phyloP scores from a whole-genome alignment of 2,329 filamentous ascomycete species.

The Mycosphaerella arachidis region DNA sequence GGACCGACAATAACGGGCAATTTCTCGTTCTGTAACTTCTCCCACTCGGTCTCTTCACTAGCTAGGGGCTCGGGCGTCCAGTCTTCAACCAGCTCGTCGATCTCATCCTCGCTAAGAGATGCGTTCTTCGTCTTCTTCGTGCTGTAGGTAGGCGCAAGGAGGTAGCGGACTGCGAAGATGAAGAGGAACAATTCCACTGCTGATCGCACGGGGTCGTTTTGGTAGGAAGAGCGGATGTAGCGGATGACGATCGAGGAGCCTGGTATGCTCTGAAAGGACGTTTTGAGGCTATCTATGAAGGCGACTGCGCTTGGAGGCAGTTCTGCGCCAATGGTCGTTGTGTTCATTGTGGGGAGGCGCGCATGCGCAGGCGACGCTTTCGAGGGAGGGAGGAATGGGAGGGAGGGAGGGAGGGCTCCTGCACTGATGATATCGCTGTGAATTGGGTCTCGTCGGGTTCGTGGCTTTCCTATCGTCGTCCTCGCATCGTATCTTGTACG shows the following conservation, averaged over 20 bases:
- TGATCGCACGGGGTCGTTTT: constrained; percentile 90
- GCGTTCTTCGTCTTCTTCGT: constrained; percentile 88
- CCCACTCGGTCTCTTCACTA: constrained; percentile 64
- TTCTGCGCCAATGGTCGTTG: constrained; percentile 47
- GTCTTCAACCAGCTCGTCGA: constrained; percentile 93
- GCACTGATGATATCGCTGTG: not conserved
- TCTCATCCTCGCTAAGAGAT: constrained; percentile 87
- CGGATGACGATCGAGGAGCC: constrained; percentile 90
- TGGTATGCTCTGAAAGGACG: constrained; percentile 78
- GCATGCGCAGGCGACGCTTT: not conserved
- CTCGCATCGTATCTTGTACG: not conserved
- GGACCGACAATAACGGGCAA: constrained; percentile 83
- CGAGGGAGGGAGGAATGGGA: no score
- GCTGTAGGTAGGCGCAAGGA: constrained; percentile 86
- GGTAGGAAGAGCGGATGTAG: constrained; percentile 95
- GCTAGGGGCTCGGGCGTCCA: constrained; percentile 95
- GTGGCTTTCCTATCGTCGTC: not conserved
- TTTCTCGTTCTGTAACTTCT: constrained; percentile 78
- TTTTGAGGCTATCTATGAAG: constrained; percentile 52
- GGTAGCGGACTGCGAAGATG: constrained; percentile 90
- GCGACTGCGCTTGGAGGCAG: constrained; percentile 51
- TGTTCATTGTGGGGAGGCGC: constrained; percentile 14
- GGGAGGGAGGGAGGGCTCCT: no score
- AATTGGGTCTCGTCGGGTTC: not conserved
- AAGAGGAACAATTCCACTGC: constrained; percentile 91